Base-by-base conservation (phyloP, 805 yeast genomes). In the Kurtzmaniella cleridarum region DNA sequence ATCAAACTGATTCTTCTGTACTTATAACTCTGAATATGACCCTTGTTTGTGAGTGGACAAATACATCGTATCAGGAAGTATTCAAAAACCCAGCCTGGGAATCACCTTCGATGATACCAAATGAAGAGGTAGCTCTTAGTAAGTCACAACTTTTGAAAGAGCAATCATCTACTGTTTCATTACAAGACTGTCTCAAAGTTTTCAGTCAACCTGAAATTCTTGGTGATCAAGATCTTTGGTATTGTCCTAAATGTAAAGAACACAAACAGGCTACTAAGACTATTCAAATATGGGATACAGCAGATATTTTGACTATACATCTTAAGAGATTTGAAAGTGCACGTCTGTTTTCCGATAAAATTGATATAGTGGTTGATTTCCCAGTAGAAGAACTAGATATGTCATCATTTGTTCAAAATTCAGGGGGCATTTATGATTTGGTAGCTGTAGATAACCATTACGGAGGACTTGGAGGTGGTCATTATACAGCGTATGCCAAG, bases 391-490 rank as follows among this genome's bases (percentile, higher is more conserved):
- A 84, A 0, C 66, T 93, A 30, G 93, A 91, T 50, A 71, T 91
- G 71, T 56, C 76, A 1, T 65, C 71, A n/a, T 76, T 79, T 48
- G 71, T 86, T 3, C 63, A 34, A 30, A 41, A 46, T 4, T 30
- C 43, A 65, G 55, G 57, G 11, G 65, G 51, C 33, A 55, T 85
- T 1, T 91, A 91, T 59, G 98, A 93, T 55, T 66, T 93, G 45
- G 72, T 86, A 50, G 98, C 93, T 0, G 96, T 93, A 16, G 98
- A 90, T 57, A 93, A 91, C 57, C 98, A 93, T 55, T 89, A 73
- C 57, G 98, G 98, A 36, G 96, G 97, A 0, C 67, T 91, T 14
- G 97, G 98, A 0, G 98, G 98, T 3, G 98, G 98, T 2, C 98
- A 93, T 65, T 91, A 93, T 60, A 93, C 98, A 1, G 85, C 98